Percentiles rank a stretch among this genome's conserved stretches.
phyloP scores from a whole-genome alignment of 148 eudicot genomes.

The Polygonum maritimum region DNA sequence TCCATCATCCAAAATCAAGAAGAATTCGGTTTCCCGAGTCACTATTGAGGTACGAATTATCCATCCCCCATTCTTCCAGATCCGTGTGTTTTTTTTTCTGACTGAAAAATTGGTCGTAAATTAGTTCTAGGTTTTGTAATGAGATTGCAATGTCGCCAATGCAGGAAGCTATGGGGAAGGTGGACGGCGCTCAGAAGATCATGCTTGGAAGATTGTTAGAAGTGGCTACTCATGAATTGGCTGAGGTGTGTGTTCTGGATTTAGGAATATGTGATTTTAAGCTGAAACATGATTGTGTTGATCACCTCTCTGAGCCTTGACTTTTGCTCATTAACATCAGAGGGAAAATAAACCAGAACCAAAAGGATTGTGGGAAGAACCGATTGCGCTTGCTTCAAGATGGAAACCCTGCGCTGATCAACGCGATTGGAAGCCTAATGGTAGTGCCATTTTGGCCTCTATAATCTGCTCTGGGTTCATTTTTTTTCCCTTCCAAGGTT shows the following conservation, averaged over 20 bases:
- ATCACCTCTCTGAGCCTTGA: background rate
- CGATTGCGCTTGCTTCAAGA: slow-evolving; percentile 57
- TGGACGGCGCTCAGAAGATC: slow-evolving; percentile 70
- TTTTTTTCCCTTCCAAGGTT: background rate
- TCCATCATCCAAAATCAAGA: slow-evolving; percentile 11
- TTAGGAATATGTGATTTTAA: background rate
- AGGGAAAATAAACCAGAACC: slow-evolving; percentile 78
- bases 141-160: slow-evolving; percentile 9
- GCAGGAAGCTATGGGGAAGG: slow-evolving; percentile 60
- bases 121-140: background rate
- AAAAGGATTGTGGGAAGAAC: slow-evolving; percentile 86
- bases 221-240: slow-evolving; percentile 88
- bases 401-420: slow-evolving; percentile 91
- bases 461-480: background rate
- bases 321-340: slow-evolving; percentile 17
- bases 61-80: too few species aligned
- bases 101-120: background rate
- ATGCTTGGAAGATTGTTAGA: slow-evolving; percentile 69
- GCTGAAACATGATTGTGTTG: background rate
- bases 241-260: slow-evolving; percentile 57
- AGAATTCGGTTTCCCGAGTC: background rate
- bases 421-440: slow-evolving; percentile 75
- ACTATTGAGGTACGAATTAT: background rate
- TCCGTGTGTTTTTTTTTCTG: too few species aligned
- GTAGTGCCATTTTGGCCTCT: slow-evolving; percentile 25